Conservation (phyloP, 805 yeast genomes). For the Metschnikowia hibisci region DNA sequence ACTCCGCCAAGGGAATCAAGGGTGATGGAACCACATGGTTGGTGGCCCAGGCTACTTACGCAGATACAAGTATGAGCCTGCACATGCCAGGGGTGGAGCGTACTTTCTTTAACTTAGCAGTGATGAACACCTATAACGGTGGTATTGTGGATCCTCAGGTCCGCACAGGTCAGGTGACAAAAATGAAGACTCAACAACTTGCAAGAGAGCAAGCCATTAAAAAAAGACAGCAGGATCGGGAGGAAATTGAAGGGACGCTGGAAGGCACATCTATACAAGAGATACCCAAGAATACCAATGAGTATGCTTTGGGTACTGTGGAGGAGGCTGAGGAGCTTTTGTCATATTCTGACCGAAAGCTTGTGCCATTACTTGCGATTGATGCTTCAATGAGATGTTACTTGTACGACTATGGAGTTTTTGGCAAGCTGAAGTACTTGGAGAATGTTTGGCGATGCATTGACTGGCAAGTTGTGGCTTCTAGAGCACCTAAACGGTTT, state of each 20-base stretch:
- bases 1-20: conserved; percentile 65
- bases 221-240: conserved; percentile 23
- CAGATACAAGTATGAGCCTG: conserved; percentile 28
- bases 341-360: conserved; percentile 35
- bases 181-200: conserved; percentile 35
- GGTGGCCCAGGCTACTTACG: conserved; percentile 52
- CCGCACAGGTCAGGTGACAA: conserved; percentile 48
- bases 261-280: conserved; percentile 11
- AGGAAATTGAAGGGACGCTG: conserved; percentile 10
- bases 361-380: conserved; percentile 61
- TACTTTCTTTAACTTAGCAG: conserved; percentile 47
- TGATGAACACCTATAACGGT: conserved; percentile 82
- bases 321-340: conserved; percentile 40
- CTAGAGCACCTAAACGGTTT: conserved; percentile 33
- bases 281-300: conserved; percentile 10
- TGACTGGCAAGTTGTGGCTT: conserved; percentile 40
- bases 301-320: conserved; percentile 32
- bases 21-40: conserved; percentile 95
- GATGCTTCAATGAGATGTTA: conserved; percentile 72
- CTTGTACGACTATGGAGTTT: conserved; percentile 72
- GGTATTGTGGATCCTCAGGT: conserved; percentile 74
- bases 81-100: conserved; percentile 18
- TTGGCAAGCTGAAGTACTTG: conserved; percentile 43
- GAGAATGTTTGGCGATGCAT: conserved; percentile 44
- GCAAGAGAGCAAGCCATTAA: conserved; percentile 27